Base-by-base conservation (phyloP, 2,329 filamentous ascomycete genomes). In the Chaetomiaceae sp. region DNA sequence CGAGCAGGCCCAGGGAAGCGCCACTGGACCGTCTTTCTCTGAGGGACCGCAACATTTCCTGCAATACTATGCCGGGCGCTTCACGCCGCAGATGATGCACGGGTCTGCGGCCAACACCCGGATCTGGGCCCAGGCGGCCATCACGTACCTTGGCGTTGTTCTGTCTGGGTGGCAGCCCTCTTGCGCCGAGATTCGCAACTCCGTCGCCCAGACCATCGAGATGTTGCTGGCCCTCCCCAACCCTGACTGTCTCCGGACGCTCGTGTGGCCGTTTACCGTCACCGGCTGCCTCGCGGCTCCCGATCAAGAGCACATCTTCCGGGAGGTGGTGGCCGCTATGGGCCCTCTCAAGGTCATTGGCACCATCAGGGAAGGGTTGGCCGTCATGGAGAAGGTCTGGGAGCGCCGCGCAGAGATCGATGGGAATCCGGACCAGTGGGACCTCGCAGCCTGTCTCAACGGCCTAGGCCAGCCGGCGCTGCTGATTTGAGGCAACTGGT, bases 111-210 rank as follows among this genome's bases (percentile, higher is more conserved):
- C 58, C n/a, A 55, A 57, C 10, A 61, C 64, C 8, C 62, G 62
- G 12, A 67, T 74, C 34, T 77, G 74, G 74, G 68, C 70, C 1
- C 66, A 73, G 36, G 72, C 71, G 1, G 63, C 69, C 0, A 60
- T 74, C 2, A 65, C 68, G 7, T 76, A 76, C 48, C 65, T 77
- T 11, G 60, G 65, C 11, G 68, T 74, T 4, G 71, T 76, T 17
- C 63, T 74, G 3, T 68, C 66, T 1, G 75, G 74, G 3, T 77
- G 73, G 74, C 72, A 74, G 49, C 72, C 73, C 0, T 65, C 65
- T 0, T 68, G 62, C 38, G 58, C 62, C 0, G 71, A 74, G 41
- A 66, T 75, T 2, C 62, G 62, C 3, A 49, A 53, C 19, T 59
- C 57, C 4, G 61, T 65, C 3, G 38, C 43, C 51, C 60, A 18